phyloP scores from a whole-genome alignment of 78 protist species.

The Dictyostelium citrinum region DNA sequence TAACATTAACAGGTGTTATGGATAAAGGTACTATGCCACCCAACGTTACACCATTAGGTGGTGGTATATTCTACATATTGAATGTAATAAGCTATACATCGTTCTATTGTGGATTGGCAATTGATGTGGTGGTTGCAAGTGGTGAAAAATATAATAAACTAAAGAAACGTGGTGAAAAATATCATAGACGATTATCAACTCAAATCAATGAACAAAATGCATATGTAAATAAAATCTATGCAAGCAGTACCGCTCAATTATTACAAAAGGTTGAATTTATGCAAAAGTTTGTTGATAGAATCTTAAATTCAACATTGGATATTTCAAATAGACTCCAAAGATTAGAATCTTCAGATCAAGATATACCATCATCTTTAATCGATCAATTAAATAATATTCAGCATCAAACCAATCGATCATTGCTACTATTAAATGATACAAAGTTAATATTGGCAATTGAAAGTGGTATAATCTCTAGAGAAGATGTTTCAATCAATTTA shows the following conservation, averaged over 20 bases:
- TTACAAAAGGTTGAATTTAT: conserved; percentile 50
- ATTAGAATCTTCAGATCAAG: conserved; percentile 7
- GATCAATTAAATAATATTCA: conserved; percentile 30
- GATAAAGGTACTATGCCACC: neutral
- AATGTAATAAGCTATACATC: conserved; percentile 1
- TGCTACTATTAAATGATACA: conserved; percentile 32
- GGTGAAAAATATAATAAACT: conserved; percentile 15
- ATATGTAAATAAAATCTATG: conserved; percentile 35
- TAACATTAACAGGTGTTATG: neutral
- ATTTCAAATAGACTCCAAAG: neutral
- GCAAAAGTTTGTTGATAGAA: conserved; percentile 39
- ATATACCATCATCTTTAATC: neutral
- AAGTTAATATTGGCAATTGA: conserved; percentile 65
- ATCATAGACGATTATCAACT: conserved; percentile 51
- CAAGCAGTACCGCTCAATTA: conserved; percentile 8
- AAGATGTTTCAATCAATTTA: conserved; percentile 43
- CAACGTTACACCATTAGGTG: conserved; percentile 7
- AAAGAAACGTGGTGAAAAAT: conserved; percentile 15
- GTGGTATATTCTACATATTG: conserved; percentile 59
- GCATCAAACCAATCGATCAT: neutral
- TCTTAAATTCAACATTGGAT: neutral
- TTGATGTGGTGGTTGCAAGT: conserved; percentile 45
- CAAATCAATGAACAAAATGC: conserved; percentile 62
- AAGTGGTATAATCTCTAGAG: conserved; percentile 27
- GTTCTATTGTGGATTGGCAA: conserved; percentile 43